Evolutionary conservation across 768 basidiomycete species (phyloP).

Genomic region (Lactarius trivialis): DNA sequence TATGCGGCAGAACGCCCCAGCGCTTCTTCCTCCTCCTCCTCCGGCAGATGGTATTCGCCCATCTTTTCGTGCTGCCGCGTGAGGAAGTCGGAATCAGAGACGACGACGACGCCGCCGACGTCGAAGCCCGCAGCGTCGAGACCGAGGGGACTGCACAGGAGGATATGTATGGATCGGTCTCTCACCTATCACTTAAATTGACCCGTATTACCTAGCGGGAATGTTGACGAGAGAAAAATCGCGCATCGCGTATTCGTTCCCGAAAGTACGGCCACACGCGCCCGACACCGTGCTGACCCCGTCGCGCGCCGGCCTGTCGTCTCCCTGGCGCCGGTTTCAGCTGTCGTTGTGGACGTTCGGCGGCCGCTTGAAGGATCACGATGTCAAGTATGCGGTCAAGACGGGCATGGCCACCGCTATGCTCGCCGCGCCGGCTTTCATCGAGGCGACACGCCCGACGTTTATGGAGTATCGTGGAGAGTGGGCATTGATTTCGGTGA

Average conservation of each 20-base stretch:
- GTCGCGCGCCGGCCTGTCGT: slow-evolving; percentile 48
- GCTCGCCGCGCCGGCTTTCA: slow-evolving; percentile 84
- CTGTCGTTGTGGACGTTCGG: slow-evolving; percentile 71
- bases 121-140: slow-evolving; percentile 6
- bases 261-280: slow-evolving; percentile 74
- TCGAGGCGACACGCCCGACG: slow-evolving; percentile 64
- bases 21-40: slow-evolving; percentile 19
- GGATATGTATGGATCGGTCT: too few species aligned
- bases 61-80: too few species aligned
- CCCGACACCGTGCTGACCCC: slow-evolving; percentile 85
- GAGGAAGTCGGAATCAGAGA: neutral
- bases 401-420: slow-evolving; percentile 78
- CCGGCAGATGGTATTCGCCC: slow-evolving; percentile 21
- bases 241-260: slow-evolving; percentile 60
- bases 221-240: slow-evolving; percentile 37
- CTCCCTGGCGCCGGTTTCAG: slow-evolving; percentile 55
- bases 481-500: slow-evolving; percentile 91
- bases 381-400: slow-evolving; percentile 85
- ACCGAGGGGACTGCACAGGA: slow-evolving; percentile 24
- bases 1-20: slow-evolving; percentile 57
- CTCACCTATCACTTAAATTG: too few species aligned
- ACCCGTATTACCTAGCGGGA: too few species aligned
- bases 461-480: slow-evolving; percentile 85
- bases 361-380: slow-evolving; percentile 55
- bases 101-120: neutral